These are phyloP conservation scores for Botrytis galanthina DNA, from an alignment of 2,329 filamentous ascomycete genomes.

Conservation along the genomic window DNA sequence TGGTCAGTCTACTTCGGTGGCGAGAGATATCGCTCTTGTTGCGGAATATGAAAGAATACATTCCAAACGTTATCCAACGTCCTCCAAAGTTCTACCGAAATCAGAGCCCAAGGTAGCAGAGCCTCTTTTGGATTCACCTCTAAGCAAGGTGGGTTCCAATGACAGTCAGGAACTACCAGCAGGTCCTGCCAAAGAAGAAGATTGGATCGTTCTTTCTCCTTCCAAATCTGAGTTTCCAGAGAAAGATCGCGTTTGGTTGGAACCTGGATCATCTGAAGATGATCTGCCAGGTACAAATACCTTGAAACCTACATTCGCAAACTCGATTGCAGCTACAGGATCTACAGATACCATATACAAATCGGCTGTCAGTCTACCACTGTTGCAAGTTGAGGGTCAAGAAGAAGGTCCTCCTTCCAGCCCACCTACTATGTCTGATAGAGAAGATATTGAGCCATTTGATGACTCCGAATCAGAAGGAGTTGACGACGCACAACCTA, in stretches of 20 bases:
- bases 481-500: constrained; percentile 23
- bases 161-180: constrained; percentile 23
- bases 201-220: constrained; percentile 36
- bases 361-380: constrained; percentile 49
- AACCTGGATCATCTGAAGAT: constrained; percentile 38
- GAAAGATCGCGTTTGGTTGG: constrained; percentile 36
- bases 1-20: constrained; percentile 26
- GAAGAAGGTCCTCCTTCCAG: constrained; percentile 31
- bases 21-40: constrained; percentile 35
- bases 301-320: constrained; percentile 38
- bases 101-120: constrained; percentile 18
- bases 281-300: constrained; percentile 26
- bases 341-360: constrained; percentile 47
- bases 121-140: constrained; percentile 26
- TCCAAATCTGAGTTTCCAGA: constrained; percentile 27
- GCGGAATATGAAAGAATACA: constrained; percentile 35
- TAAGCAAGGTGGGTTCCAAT: constrained; percentile 25
- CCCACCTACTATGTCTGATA: constrained; percentile 28
- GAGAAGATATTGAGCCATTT: constrained; percentile 36
- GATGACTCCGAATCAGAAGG: constrained; percentile 19
- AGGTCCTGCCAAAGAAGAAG: constrained; percentile 30
- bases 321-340: constrained; percentile 40
- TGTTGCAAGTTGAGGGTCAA: constrained; percentile 50
- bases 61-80: constrained; percentile 30
- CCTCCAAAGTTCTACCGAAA: constrained; percentile 12